phyloP scores from a whole-genome alignment of 352 stramenopile species.

The Elongisporangium undulatum region DNA sequence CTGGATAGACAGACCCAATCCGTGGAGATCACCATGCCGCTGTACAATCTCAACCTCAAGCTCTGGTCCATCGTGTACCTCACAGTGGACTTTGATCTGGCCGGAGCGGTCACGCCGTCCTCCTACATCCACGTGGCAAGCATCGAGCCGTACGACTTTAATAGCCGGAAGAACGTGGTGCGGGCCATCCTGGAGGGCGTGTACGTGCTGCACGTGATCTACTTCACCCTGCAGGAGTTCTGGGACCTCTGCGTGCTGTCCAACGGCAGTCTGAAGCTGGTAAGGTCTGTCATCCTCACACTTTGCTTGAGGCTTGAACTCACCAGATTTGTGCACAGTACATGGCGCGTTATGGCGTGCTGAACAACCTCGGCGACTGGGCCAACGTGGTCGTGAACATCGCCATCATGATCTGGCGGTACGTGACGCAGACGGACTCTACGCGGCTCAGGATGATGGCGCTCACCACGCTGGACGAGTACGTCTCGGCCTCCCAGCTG shows the following conservation, averaged over 20 bases:
- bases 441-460: conserved; percentile 31
- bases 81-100: conserved; percentile 51
- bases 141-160: conserved; percentile 67
- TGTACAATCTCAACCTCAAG: conserved; percentile 65
- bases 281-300: conserved; percentile 16
- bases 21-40: conserved; percentile 44
- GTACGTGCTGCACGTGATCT: conserved; percentile 45
- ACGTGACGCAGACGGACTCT: conserved; percentile 35
- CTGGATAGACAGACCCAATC: conserved; percentile 58
- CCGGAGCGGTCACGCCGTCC: conserved; percentile 38
- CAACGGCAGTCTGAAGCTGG: conserved; percentile 33
- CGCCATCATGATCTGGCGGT: conserved; percentile 55
- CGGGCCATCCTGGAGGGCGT: conserved; percentile 39
- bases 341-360: conserved; percentile 49
- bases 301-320: not conserved
- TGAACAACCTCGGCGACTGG: conserved; percentile 71
- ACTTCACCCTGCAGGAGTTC: conserved; percentile 56
- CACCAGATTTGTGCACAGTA: conserved; percentile 25
- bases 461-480: conserved; percentile 56
- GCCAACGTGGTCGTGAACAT: conserved; percentile 54
- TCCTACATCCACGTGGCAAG: conserved; percentile 50
- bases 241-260: conserved; percentile 67
- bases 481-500: conserved; percentile 40
- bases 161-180: conserved; percentile 33
- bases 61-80: conserved; percentile 59